Percentiles rank a stretch among this genome's conserved stretches.
phyloP scores from a whole-genome alignment of 2,329 filamentous ascomycete genomes.

The Cladosporium halotolerans region DNA sequence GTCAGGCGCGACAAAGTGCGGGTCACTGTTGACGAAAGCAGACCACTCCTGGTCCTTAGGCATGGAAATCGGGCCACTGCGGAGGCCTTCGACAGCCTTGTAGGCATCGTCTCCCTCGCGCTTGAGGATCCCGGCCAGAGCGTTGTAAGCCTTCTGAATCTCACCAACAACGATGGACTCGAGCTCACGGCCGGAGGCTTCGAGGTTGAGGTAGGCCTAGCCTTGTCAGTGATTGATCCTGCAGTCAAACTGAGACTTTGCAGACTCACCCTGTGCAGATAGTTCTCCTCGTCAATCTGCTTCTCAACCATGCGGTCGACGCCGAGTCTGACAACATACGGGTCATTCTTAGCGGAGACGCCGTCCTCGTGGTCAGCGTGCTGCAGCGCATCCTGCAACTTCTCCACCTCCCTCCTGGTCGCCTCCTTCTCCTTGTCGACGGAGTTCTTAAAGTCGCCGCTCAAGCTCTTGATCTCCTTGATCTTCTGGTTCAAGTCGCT shows the following conservation, averaged over 20 bases:
- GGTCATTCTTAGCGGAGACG: constrained; percentile 75
- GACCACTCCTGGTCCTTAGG: constrained; percentile 91
- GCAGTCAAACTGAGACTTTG: background rate
- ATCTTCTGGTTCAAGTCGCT: constrained; percentile 92
- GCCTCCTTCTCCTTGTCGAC: constrained; percentile 91
- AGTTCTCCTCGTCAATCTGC: constrained; percentile 96
- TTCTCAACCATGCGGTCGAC: constrained; percentile 88
- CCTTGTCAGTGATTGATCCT: constrained; percentile 14
- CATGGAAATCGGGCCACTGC: constrained; percentile 81
- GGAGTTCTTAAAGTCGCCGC: constrained; percentile 92
- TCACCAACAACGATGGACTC: constrained; percentile 96
- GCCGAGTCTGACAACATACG: constrained; percentile 75
- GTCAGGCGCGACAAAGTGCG: constrained; percentile 80
- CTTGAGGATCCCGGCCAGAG: constrained; percentile 84
- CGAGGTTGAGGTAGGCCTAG: constrained; percentile 87
- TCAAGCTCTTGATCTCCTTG: constrained; percentile 93
- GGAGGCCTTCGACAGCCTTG: constrained; percentile 70
- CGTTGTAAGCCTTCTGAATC: constrained; percentile 96
- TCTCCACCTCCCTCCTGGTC: constrained; percentile 71
- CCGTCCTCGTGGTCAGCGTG: constrained; percentile 69
- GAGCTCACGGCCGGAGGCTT: constrained; percentile 87
- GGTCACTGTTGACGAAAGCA: constrained; percentile 70
- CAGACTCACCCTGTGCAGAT: constrained; percentile 68
- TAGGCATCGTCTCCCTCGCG: constrained; percentile 81
- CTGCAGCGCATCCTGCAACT: constrained; percentile 74